Percentiles rank a stretch among this genome's conserved stretches.
These are phyloP conservation scores for Kalanchoe fedtschenkoi DNA, from an alignment of 164 flowering plant species.

Conservation along the genomic window DNA sequence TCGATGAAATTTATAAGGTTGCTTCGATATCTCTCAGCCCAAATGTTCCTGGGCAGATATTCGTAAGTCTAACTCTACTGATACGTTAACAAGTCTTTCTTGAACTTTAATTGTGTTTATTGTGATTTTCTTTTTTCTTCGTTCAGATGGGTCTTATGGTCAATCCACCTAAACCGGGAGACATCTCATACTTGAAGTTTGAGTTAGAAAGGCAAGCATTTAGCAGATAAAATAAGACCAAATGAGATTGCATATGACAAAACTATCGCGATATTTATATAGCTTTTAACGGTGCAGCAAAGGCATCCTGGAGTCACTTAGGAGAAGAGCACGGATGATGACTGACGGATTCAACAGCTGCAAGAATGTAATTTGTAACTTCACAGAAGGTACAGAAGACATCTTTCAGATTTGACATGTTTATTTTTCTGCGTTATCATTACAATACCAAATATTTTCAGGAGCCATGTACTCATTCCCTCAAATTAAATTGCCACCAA, in stretches of 20 bases:
- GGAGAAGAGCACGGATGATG: slow-evolving; percentile 87
- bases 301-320: slow-evolving; percentile 77
- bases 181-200: slow-evolving; percentile 67
- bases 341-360: slow-evolving; percentile 98
- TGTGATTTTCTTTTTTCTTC: not conserved
- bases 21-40: slow-evolving; percentile 93
- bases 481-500: slow-evolving; percentile 87
- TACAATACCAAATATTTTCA: slow-evolving; percentile 16
- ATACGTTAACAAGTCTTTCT: not conserved
- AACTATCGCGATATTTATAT: not conserved
- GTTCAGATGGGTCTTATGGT: slow-evolving; percentile 91
- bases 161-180: slow-evolving; percentile 91
- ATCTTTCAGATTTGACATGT: not conserved
- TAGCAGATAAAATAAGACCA: not conserved
- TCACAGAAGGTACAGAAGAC: slow-evolving; percentile 68
- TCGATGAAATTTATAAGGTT: slow-evolving; percentile 91
- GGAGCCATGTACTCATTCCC: slow-evolving; percentile 99
- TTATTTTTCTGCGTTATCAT: not conserved
- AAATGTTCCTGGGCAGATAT: slow-evolving; percentile 92
- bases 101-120: not conserved
- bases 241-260: not conserved
- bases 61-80: slow-evolving; percentile 42
- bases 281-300: slow-evolving; percentile 45
- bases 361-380: slow-evolving; percentile 91
- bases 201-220: slow-evolving; percentile 55